Percentiles rank a stretch among this genome's conserved stretches.
Conservation (phyloP, 2,329 filamentous ascomycete species). For the Basipetospora chlamydospora region DNA sequence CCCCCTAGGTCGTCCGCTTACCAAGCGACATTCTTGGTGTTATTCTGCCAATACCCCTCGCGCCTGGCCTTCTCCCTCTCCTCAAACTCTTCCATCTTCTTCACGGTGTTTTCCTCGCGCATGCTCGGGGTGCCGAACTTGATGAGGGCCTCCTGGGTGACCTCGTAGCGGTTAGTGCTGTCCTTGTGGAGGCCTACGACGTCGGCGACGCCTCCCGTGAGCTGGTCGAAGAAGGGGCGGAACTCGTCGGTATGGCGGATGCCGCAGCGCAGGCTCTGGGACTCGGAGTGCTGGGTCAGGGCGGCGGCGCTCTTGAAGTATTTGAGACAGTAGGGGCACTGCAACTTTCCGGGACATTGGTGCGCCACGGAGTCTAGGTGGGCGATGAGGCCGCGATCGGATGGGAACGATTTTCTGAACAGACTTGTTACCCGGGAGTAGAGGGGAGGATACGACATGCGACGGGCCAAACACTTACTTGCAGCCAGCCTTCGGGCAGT, state of each 20-base stretch:
- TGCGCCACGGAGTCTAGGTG: constrained; percentile 33
- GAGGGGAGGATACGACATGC: neutral
- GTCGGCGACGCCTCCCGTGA: constrained; percentile 24
- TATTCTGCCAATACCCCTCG: neutral
- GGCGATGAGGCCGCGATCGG: constrained; percentile 14
- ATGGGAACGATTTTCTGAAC: constrained; percentile 26
- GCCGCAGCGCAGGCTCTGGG: constrained; percentile 24
- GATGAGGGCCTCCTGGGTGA: constrained; percentile 9
- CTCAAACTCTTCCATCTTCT: neutral
- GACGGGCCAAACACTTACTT: constrained; percentile 21
- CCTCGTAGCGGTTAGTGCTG: constrained; percentile 11
- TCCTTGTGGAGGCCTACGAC: constrained; percentile 13
- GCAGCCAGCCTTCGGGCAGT: constrained; percentile 39
- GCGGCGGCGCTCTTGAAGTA: constrained; percentile 25
- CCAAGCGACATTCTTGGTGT: neutral
- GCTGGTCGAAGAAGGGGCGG: constrained; percentile 20
- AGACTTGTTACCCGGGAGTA: too few species aligned
- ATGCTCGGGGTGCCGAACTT: neutral
- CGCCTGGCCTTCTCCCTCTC: neutral
- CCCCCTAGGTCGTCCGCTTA: neutral
- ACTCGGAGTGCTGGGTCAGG: constrained; percentile 34
- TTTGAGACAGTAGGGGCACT: constrained; percentile 30
- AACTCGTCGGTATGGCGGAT: constrained; percentile 27
- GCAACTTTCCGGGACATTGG: constrained; percentile 12
- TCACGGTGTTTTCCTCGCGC: neutral